Evolutionary conservation across 2,329 filamentous ascomycete species (phyloP).

Genomic region (Dactylellina sp.): DNA sequence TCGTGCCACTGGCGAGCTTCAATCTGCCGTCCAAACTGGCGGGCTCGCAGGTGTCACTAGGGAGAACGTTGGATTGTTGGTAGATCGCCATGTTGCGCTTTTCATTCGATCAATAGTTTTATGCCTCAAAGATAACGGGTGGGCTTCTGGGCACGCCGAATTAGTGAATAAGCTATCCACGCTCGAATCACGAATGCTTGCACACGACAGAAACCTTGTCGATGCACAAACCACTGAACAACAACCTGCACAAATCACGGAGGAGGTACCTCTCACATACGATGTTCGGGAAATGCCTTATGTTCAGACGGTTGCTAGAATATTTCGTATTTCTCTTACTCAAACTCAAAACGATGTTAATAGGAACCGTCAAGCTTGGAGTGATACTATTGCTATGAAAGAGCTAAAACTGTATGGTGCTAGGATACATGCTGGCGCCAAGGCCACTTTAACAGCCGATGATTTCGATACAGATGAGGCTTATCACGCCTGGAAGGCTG

Average conservation of each 20-base stretch:
- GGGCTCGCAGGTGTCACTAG: slow-evolving; percentile 49
- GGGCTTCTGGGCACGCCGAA: slow-evolving; percentile 85
- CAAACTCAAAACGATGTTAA: slow-evolving; percentile 90
- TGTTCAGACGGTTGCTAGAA: slow-evolving; percentile 84
- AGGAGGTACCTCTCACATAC: slow-evolving; percentile 82
- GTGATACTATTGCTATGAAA: slow-evolving; percentile 86
- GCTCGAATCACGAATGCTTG: slow-evolving; percentile 91
- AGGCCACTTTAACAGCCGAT: slow-evolving; percentile 77
- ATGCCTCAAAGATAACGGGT: slow-evolving; percentile 84
- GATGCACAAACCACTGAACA: slow-evolving; percentile 65
- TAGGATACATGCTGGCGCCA: slow-evolving; percentile 68
- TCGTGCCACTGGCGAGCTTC: slow-evolving; percentile 88
- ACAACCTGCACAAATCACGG: slow-evolving; percentile 69
- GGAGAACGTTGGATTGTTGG: slow-evolving; percentile 77
- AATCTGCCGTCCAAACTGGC: slow-evolving; percentile 62
- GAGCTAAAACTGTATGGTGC: slow-evolving; percentile 95
- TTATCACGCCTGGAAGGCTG: slow-evolving; percentile 89
- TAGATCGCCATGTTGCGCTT: slow-evolving; percentile 92
- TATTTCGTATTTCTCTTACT: slow-evolving; percentile 83
- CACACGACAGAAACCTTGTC: slow-evolving; percentile 90
- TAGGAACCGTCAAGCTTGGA: slow-evolving; percentile 83
- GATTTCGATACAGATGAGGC: slow-evolving; percentile 93
- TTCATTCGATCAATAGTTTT: slow-evolving; percentile 88
- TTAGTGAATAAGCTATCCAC: slow-evolving; percentile 80
- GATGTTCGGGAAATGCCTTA: slow-evolving; percentile 97